Base-by-base conservation (phyloP, 2,329 filamentous ascomycete genomes). In the Apiospora koreana region DNA sequence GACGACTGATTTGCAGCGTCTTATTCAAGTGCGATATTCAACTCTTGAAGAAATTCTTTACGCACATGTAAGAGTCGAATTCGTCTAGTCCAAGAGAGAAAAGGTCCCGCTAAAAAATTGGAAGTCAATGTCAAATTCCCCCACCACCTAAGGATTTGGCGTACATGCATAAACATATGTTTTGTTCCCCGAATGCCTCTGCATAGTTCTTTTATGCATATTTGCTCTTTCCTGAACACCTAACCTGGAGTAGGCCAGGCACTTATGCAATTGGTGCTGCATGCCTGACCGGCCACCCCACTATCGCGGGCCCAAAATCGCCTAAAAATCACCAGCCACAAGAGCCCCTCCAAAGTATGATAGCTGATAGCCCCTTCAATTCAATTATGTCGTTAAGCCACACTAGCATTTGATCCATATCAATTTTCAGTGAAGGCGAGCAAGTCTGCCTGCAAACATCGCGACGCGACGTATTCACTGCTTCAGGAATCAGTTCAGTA, bases 271-370 rank as follows among this genome's bases (percentile, higher is more conserved):
- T 7, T 31, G 23, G 25, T 25, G 35, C 35, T 38, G 9, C 9
- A 21, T 9, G 25, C 64, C 25, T 21, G 35, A 62, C 38, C 2
- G 21, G 10, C 21, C 25, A 58, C 50, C 50, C 50, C 50, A 58
- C 50, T 58, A 7, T 28, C 28, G 23, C 50, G 25, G 16, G 14
- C 50, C 28, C 38, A 10, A 41, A 41, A 41, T n/a, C 7, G 28
- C 23, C 23, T 12, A 38, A 6, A 38, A 45, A 58, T 9, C 67
- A 38, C 67, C 70, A 77, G 77, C 77, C 77, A 78, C 76, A 73
- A 68, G 62, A 71, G 71, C 75, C 75, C 76, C 77, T 77, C 77
- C 75, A 77, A 21, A n/a, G 18, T 2, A 46, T 46, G 18, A 18
- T 31, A 38, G 21, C 31, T 46, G 18, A 18, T 31, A 38, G 21